phyloP scores from a whole-genome alignment of 2,329 filamentous ascomycete genomes.

The Fusarium siculi region DNA sequence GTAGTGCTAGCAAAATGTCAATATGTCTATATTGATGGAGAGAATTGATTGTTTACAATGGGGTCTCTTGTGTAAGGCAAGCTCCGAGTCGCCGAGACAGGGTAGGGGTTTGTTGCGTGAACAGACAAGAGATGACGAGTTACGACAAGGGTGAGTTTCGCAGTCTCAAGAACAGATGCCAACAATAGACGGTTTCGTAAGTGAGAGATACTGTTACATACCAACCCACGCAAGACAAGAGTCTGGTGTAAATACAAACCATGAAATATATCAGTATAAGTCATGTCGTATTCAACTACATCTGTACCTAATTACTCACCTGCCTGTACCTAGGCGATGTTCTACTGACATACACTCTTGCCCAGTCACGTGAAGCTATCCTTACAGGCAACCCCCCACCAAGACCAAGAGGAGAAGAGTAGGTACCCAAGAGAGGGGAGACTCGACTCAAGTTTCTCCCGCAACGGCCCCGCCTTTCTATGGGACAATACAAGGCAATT shows the following conservation, averaged over 20 bases:
- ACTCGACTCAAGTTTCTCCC: conserved; percentile 44
- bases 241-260: not conserved
- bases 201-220: not conserved
- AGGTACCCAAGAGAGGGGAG: conserved; percentile 35
- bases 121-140: conserved; percentile 14
- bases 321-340: not conserved
- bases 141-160: not conserved
- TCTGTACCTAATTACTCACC: not conserved
- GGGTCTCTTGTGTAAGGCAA: not conserved
- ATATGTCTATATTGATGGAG: not conserved
- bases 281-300: not conserved
- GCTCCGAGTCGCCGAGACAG: conserved; percentile 4
- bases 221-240: not conserved
- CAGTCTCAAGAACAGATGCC: not conserved
- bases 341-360: conserved; percentile 33
- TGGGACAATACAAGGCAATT: conserved; percentile 29
- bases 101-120: conserved; percentile 23
- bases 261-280: not conserved
- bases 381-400: conserved; percentile 46
- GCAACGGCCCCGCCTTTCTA: conserved; percentile 44
- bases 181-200: not conserved
- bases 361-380: conserved; percentile 47
- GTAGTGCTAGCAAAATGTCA: not conserved
- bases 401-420: conserved; percentile 33
- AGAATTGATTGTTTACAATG: not conserved